phyloP scores from a whole-genome alignment of 495 filamentous ascomycete genomes.

The Entonaema liquescens region DNA sequence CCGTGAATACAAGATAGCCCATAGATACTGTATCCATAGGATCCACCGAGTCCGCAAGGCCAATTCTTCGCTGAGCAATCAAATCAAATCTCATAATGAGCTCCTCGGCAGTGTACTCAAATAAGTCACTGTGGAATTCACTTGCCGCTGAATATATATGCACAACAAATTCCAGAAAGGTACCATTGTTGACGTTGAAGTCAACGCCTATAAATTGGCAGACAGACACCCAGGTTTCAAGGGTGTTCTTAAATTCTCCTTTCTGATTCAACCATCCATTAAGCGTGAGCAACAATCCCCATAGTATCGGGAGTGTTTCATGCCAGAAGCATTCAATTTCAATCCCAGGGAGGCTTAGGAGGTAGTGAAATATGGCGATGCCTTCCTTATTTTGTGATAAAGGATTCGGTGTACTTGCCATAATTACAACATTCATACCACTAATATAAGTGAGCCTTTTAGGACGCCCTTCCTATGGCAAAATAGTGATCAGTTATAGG shows the following conservation, averaged over 20 bases:
- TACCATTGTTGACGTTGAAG: background rate
- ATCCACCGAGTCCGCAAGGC: background rate
- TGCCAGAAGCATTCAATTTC: background rate
- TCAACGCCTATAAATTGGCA: constrained; percentile 9
- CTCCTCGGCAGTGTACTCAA: background rate
- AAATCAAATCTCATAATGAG: background rate
- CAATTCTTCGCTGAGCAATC: constrained; percentile 1
- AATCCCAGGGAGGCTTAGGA: background rate
- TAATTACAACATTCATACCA: background rate
- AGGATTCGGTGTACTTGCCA: background rate
- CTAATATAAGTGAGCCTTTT: background rate
- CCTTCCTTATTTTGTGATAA: background rate
- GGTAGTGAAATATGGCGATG: constrained; percentile 14
- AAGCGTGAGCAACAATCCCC: too few relatives aligned
- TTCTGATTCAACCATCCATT: background rate
- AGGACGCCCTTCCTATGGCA: background rate
- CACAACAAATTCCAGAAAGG: background rate
- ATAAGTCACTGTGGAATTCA: too few relatives aligned
- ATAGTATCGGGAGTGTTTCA: background rate
- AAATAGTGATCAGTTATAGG: background rate
- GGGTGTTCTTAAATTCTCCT: background rate
- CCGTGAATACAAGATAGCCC: background rate
- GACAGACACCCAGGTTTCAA: constrained; percentile 5
- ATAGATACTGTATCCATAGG: background rate
- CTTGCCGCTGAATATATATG: background rate